Evolutionary conservation across 1,284 basidiomycete genomes (phyloP).

Genomic region (Acaromyces ingoldii): DNA sequence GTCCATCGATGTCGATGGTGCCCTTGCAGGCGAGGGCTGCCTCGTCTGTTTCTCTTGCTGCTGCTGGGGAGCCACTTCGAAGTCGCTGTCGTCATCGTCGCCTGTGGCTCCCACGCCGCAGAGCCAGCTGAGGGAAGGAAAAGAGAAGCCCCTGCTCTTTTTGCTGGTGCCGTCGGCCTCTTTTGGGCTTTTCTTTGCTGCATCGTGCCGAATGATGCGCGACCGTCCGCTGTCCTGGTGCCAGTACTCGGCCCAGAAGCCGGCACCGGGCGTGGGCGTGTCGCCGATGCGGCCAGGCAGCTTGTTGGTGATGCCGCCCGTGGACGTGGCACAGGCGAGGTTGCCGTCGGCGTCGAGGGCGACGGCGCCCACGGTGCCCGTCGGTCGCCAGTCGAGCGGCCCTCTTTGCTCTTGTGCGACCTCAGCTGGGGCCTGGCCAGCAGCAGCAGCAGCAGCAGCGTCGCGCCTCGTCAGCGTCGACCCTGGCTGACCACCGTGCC

Average conservation of each 20-base stretch:
- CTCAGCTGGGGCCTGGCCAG: background rate
- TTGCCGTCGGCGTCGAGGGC: constrained; percentile 69
- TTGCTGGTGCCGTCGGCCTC: too few relatives aligned
- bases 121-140: background rate
- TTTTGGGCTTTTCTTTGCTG: too few relatives aligned
- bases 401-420: too few relatives aligned
- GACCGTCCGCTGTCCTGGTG: constrained; percentile 30
- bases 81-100: background rate
- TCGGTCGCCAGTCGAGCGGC: constrained; percentile 65
- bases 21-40: background rate
- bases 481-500: too few relatives aligned
- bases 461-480: too few relatives aligned
- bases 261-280: constrained; percentile 69
- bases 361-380: constrained; percentile 75
- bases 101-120: background rate
- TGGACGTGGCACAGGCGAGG: constrained; percentile 68
- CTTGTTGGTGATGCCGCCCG: constrained; percentile 76
- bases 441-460: background rate
- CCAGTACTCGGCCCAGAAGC: constrained; percentile 80
- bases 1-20: background rate
- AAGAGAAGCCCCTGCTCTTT: constrained; percentile 27
- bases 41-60: background rate
- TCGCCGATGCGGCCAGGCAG: constrained; percentile 73
- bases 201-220: too few relatives aligned
- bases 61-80: background rate